Conservation (phyloP, 257 asterid species). For the Voacanga thouarsii region DNA sequence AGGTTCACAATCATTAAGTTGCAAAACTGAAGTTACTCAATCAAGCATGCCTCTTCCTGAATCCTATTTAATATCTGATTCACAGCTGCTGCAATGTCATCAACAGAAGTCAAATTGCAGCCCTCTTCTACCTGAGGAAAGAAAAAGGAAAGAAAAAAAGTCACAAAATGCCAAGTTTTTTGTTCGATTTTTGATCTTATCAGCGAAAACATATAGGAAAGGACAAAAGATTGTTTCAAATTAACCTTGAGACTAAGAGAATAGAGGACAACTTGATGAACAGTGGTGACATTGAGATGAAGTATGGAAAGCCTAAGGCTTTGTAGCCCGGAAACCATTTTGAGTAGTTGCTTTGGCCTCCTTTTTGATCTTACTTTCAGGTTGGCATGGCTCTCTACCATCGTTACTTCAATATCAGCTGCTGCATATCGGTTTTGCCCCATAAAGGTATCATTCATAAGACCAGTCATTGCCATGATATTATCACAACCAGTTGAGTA, state of each 20-base stretch:
- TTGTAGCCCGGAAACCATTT: constrained; percentile 35
- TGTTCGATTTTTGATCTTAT: neutral
- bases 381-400: constrained; percentile 45
- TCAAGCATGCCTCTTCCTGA: constrained; percentile 18
- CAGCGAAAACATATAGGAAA: neutral
- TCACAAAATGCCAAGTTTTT: neutral
- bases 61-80: constrained; percentile 26
- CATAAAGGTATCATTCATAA: constrained; percentile 1
- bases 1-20: neutral
- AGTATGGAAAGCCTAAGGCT: constrained; percentile 32
- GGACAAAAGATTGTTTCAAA: neutral
- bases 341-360: constrained; percentile 30
- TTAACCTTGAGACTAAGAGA: constrained; percentile 37
- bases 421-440: constrained; percentile 13
- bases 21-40: neutral
- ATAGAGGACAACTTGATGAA: constrained; percentile 30
- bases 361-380: constrained; percentile 33
- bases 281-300: constrained; percentile 40
- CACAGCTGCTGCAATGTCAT: constrained; percentile 42
- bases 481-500: constrained; percentile 15
- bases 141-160: neutral
- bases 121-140: constrained; percentile 39
- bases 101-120: constrained; percentile 31
- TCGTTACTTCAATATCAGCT: constrained; percentile 46
- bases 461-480: neutral